These are phyloP conservation scores for Trichoderma sp. DNA, from an alignment of 2,329 filamentous ascomycete genomes.

Conservation along the genomic window DNA sequence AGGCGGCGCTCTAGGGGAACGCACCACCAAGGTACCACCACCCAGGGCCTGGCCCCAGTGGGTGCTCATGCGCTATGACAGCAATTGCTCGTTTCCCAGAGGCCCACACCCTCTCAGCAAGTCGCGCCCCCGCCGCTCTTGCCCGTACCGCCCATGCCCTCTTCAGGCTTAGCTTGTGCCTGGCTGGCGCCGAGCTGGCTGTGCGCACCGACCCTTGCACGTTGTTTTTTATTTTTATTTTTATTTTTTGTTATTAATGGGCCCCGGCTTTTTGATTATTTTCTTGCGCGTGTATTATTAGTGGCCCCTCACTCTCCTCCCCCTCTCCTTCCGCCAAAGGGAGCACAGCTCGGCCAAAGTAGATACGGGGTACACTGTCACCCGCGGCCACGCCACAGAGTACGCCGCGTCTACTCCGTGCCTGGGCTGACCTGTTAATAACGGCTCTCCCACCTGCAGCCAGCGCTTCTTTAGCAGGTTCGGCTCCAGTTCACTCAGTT, in stretches of 20 bases:
- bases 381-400: background rate
- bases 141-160: conserved; percentile 13
- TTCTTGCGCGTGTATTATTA: conserved; percentile 13
- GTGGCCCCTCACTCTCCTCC: background rate
- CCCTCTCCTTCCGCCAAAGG: conserved; percentile 1
- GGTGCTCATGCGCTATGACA: conserved; percentile 11
- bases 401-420: conserved; percentile 1
- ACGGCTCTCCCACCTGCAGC: background rate
- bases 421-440: background rate
- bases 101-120: background rate
- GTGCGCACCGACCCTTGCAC: conserved; percentile 14
- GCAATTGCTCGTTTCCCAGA: conserved; percentile 8
- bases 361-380: background rate
- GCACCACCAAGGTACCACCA: background rate
- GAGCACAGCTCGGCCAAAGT: background rate
- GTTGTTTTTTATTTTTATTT: background rate
- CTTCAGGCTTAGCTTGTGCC: background rate
- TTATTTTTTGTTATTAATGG: background rate
- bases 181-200: conserved; percentile 5
- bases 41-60: conserved; percentile 15
- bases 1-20: background rate
- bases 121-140: conserved; percentile 5
- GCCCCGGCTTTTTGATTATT: background rate
- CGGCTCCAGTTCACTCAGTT: background rate
- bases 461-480: background rate